Conservation (phyloP, 1,284 basidiomycete species). For the Cystobasidium slooffiae region DNA sequence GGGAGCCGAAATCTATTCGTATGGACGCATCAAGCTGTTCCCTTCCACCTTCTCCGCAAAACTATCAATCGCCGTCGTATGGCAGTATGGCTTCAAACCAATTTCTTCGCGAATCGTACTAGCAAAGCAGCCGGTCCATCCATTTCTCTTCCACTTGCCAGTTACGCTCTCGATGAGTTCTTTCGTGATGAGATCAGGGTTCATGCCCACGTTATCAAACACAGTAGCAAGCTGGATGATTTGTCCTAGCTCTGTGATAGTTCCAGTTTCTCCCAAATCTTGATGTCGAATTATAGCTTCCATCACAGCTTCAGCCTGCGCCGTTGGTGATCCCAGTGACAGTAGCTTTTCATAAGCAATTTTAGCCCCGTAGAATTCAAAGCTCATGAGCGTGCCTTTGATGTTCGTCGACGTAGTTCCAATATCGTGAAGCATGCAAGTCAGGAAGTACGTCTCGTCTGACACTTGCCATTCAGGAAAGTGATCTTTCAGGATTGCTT, state of each 20-base stretch:
- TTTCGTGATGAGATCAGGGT: conserved; percentile 29
- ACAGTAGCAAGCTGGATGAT: conserved; percentile 64
- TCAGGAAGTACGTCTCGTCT: conserved; percentile 63
- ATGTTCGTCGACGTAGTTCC: conserved; percentile 54
- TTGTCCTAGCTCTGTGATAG: conserved; percentile 64
- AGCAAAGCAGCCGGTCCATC: conserved; percentile 51
- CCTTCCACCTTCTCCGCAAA: conserved; percentile 37
- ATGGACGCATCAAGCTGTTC: conserved; percentile 24
- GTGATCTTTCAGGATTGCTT: conserved; percentile 29
- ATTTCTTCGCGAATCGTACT: conserved; percentile 50
- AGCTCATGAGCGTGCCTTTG: conserved; percentile 63
- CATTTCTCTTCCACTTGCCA: conserved; percentile 46
- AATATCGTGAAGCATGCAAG: conserved; percentile 65
- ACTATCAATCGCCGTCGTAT: conserved; percentile 42
- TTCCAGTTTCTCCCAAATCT: conserved; percentile 65
- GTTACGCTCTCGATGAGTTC: conserved; percentile 46
- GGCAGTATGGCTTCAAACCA: conserved; percentile 47
- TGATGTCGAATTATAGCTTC: conserved; percentile 67
- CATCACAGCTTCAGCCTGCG: conserved; percentile 65
- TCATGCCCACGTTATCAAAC: conserved; percentile 52
- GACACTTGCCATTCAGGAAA: conserved; percentile 21
- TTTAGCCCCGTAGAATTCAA: conserved; percentile 61
- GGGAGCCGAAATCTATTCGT: no score
- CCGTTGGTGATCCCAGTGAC: conserved; percentile 60
- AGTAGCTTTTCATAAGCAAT: conserved; percentile 58